Conservation (phyloP, 495 filamentous ascomycete species). For the Annulohypoxylon bovei region DNA sequence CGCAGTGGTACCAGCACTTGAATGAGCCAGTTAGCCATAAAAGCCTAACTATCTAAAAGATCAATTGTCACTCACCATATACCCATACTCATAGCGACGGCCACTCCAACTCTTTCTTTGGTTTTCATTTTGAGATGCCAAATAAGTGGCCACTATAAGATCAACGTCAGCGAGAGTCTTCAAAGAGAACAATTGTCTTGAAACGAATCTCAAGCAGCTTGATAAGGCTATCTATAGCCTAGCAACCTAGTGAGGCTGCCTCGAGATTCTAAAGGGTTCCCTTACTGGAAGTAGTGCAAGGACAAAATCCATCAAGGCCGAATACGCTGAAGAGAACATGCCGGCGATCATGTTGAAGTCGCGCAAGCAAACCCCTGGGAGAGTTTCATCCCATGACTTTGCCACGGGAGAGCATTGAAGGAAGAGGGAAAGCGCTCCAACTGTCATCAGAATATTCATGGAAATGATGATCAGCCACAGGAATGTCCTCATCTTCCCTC, state of each 20-base stretch:
- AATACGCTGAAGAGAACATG: constrained; percentile 4
- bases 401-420: not conserved
- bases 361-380: not conserved
- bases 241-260: not conserved
- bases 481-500: not conserved
- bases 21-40: not conserved
- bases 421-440: not conserved
- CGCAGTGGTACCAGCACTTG: constrained; percentile 16
- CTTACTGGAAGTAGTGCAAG: constrained; percentile 3
- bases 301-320: constrained; percentile 1
- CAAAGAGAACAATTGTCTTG: not conserved
- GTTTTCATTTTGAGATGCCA: constrained; percentile 7
- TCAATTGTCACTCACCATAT: not conserved
- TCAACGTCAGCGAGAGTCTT: not conserved
- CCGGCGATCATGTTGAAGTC: not conserved
- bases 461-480: not conserved
- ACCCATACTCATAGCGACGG: not conserved
- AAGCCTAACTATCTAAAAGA: not conserved
- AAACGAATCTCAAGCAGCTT: not conserved
- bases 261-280: not conserved
- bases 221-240: not conserved
- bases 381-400: not conserved
- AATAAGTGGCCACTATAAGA: not conserved
- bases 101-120: not conserved
- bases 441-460: not conserved